These are phyloP conservation scores for Trichoderma harzianum DNA, from an alignment of 2,329 filamentous ascomycete genomes.

Conservation along the genomic window DNA sequence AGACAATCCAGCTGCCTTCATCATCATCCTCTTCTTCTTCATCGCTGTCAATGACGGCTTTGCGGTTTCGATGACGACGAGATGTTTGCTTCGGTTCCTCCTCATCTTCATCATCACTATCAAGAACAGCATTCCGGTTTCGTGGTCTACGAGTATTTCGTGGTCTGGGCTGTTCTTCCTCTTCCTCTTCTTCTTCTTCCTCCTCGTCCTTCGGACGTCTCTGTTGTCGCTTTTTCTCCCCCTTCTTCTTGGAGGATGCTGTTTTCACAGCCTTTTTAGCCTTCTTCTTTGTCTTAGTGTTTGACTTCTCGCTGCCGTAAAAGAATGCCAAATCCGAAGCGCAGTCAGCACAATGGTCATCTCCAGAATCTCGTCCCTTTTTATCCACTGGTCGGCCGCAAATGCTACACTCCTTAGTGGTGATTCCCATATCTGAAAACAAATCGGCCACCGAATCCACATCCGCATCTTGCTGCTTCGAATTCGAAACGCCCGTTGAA, in stretches of 20 bases:
- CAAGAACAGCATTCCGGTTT: slow-evolving; percentile 56
- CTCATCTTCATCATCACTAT: slow-evolving; percentile 60
- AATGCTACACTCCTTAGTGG: slow-evolving; percentile 75
- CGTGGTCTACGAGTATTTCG: slow-evolving; percentile 36
- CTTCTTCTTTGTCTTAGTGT: slow-evolving; percentile 33
- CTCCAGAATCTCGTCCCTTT: slow-evolving; percentile 40
- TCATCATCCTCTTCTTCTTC: slow-evolving; percentile 51
- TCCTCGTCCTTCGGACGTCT: slow-evolving; percentile 34
- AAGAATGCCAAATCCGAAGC: slow-evolving; percentile 68
- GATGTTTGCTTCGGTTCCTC: slow-evolving; percentile 34
- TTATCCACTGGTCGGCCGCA: slow-evolving; percentile 67
- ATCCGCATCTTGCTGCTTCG: slow-evolving; percentile 57
- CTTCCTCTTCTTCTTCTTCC: slow-evolving; percentile 24
- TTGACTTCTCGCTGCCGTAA: slow-evolving; percentile 42
- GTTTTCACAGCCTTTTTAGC: slow-evolving; percentile 41
- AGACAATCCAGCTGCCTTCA: slow-evolving; percentile 77
- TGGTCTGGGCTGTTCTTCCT: slow-evolving; percentile 27
- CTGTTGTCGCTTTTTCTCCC: slow-evolving; percentile 31
- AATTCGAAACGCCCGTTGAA: slow-evolving; percentile 54
- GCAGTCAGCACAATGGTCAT: slow-evolving; percentile 68
- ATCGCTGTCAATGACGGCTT: slow-evolving; percentile 62
- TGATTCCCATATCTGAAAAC: slow-evolving; percentile 78
- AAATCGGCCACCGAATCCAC: slow-evolving; percentile 82
- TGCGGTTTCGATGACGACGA: slow-evolving; percentile 47
- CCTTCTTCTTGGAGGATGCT: slow-evolving; percentile 34